These are phyloP conservation scores for Sporothrix pallida DNA, from an alignment of 2,329 filamentous ascomycete genomes.

Conservation along the genomic window DNA sequence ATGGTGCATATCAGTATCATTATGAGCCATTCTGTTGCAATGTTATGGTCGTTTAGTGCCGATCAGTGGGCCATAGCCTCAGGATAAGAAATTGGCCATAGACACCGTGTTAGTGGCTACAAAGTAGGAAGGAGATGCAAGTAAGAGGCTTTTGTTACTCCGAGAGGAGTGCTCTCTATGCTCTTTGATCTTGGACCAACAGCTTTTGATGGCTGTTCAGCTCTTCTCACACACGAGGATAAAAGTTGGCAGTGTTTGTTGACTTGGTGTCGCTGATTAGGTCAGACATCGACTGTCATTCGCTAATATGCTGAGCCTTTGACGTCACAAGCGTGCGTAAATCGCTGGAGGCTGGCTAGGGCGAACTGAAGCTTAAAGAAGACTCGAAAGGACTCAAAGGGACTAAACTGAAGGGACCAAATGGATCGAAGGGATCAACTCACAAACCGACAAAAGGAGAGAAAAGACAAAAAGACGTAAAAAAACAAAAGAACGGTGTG, in stretches of 20 bases:
- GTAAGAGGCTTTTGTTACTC: too few relatives aligned
- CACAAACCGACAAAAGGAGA: not conserved
- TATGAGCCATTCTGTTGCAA: not conserved
- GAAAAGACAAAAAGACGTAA: not conserved
- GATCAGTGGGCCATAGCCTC: not conserved
- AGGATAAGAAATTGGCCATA: not conserved
- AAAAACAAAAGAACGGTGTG: not conserved
- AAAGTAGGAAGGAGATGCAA: not conserved
- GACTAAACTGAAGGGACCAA: not conserved
- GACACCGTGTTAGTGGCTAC: not conserved
- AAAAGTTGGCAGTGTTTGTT: not conserved
- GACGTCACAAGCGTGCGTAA: not conserved
- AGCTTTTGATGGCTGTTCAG: too few relatives aligned
- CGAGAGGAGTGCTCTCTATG: too few relatives aligned
- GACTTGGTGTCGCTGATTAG: not conserved
- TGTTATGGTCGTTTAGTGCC: not conserved
- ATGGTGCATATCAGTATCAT: slow-evolving; percentile 3
- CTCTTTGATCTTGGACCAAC: too few relatives aligned
- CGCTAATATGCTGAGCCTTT: not conserved
- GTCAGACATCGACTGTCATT: not conserved
- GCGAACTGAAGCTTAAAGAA: not conserved
- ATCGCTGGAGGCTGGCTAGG: not conserved
- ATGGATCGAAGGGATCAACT: too few relatives aligned
- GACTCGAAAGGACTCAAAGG: not conserved
- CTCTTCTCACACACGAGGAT: not conserved